Conservation (phyloP, 345 rosid species). For the Syzygium aqueum region DNA sequence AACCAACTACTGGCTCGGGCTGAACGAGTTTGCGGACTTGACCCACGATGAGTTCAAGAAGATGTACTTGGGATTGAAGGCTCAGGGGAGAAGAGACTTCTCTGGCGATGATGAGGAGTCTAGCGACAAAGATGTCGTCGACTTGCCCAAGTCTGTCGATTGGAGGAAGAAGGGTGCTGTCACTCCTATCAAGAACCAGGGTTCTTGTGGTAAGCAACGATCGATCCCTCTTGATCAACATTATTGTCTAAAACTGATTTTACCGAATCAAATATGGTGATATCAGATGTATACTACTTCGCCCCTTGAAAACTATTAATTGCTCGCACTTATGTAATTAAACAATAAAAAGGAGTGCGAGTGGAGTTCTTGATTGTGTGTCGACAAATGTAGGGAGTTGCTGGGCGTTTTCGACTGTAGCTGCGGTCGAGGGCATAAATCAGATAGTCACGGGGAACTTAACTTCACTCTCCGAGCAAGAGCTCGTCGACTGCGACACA, state of each 20-base stretch:
- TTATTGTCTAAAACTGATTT: neutral
- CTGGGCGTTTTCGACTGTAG: slow-evolving; percentile 66
- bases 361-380: neutral
- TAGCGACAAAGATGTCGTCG: slow-evolving; percentile 21
- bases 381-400: slow-evolving; percentile 32
- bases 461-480: slow-evolving; percentile 50
- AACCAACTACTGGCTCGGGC: slow-evolving; percentile 60
- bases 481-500: slow-evolving; percentile 45
- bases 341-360: neutral
- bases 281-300: neutral
- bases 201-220: slow-evolving; percentile 50
- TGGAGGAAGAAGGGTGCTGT: slow-evolving; percentile 86
- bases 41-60: slow-evolving; percentile 73
- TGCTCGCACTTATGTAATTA: neutral
- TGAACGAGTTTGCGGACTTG: slow-evolving; percentile 73
- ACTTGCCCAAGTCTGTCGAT: slow-evolving; percentile 56
- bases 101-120: slow-evolving; percentile 13
- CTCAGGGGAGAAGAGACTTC: slow-evolving; percentile 11
- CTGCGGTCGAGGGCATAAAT: slow-evolving; percentile 60
- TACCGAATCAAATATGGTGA: neutral
- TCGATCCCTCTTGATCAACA: neutral
- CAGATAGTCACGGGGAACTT: slow-evolving; percentile 51
- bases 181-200: slow-evolving; percentile 69
- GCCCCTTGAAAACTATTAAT: neutral
- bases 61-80: slow-evolving; percentile 44